phyloP scores from a whole-genome alignment of 192 early-diverging fungal genomes.

The Coemansia sp. region DNA sequence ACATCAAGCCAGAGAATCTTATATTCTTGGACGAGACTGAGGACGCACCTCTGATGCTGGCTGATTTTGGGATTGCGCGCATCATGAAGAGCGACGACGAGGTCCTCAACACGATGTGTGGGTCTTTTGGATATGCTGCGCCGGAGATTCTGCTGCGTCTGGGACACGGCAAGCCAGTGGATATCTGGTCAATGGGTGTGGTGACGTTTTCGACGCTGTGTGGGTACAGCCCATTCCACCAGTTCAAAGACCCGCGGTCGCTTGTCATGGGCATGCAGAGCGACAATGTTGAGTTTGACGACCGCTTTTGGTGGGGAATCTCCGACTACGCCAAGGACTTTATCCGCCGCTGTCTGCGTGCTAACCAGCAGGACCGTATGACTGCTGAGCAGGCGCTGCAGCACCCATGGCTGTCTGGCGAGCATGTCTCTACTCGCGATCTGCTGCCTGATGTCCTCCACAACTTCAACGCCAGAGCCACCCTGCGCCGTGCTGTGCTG shows the following conservation, averaged over 20 bases:
- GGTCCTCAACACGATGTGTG: constrained; percentile 78
- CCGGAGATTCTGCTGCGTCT: constrained; percentile 82
- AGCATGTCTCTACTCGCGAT: constrained; percentile 66
- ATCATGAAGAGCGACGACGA: constrained; percentile 62
- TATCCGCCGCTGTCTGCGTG: constrained; percentile 64
- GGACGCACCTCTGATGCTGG: constrained; percentile 75
- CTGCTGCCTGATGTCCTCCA: constrained; percentile 80
- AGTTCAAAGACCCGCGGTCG: constrained; percentile 59
- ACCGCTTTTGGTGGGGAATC: constrained; percentile 77
- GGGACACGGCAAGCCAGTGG: constrained; percentile 86
- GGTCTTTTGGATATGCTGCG: constrained; percentile 82
- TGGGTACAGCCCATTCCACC: constrained; percentile 75
- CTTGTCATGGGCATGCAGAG: constrained; percentile 61
- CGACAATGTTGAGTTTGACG: constrained; percentile 69
- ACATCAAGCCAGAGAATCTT: constrained; percentile 87
- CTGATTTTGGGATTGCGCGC: constrained; percentile 85
- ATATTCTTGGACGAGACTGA: constrained; percentile 65
- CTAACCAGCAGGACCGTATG: constrained; percentile 71
- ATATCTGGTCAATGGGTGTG: constrained; percentile 93
- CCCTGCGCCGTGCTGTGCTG: constrained; percentile 50
- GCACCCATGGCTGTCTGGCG: constrained; percentile 80
- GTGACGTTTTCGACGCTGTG: constrained; percentile 87
- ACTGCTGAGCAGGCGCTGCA: constrained; percentile 78
- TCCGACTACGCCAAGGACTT: constrained; percentile 76
- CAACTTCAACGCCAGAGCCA: constrained; percentile 57